Conservation (phyloP, 768 basidiomycete species). For the Suillus clintonianus region DNA sequence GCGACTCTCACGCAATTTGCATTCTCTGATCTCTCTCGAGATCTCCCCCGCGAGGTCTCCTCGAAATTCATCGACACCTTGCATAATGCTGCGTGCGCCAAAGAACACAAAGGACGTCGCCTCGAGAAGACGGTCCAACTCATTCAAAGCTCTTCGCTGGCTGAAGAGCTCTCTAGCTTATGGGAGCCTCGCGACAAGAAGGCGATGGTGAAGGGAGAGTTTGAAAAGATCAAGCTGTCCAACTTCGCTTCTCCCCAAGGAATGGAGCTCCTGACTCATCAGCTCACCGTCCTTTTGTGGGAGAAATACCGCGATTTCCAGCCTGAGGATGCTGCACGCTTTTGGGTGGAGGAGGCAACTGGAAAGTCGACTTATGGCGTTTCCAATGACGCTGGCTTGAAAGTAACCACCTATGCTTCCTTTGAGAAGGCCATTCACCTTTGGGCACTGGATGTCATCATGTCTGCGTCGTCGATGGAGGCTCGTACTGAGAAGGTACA, state of each 20-base stretch:
- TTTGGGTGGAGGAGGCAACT: slow-evolving; percentile 36
- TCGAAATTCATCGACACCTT: slow-evolving; percentile 31
- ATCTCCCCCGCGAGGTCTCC: slow-evolving; percentile 31
- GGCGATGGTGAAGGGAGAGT: slow-evolving; percentile 29
- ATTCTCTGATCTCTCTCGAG: slow-evolving; percentile 30
- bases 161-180: slow-evolving; percentile 17
- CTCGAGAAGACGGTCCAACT: slow-evolving; percentile 24
- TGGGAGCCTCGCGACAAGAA: slow-evolving; percentile 30
- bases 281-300: slow-evolving; percentile 43
- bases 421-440: slow-evolving; percentile 39
- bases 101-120: slow-evolving; percentile 27
- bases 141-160: slow-evolving; percentile 20
- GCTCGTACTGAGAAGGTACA: slow-evolving; percentile 30
- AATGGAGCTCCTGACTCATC: slow-evolving; percentile 45
- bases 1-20: slow-evolving; percentile 29
- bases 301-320: slow-evolving; percentile 41
- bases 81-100: slow-evolving; percentile 23
- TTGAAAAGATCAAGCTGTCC: slow-evolving; percentile 29
- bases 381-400: slow-evolving; percentile 24
- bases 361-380: slow-evolving; percentile 14
- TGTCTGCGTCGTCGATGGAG: slow-evolving; percentile 20
- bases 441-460: slow-evolving; percentile 44
- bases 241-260: slow-evolving; percentile 39
- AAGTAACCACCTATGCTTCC: slow-evolving; percentile 32
- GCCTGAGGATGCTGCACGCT: slow-evolving; percentile 43